A percentile compares a stretch with the other conserved stretches of the same genome.
Conservation (phyloP, 495 filamentous ascomycete species). For the Lasiosphaeria hispida region DNA sequence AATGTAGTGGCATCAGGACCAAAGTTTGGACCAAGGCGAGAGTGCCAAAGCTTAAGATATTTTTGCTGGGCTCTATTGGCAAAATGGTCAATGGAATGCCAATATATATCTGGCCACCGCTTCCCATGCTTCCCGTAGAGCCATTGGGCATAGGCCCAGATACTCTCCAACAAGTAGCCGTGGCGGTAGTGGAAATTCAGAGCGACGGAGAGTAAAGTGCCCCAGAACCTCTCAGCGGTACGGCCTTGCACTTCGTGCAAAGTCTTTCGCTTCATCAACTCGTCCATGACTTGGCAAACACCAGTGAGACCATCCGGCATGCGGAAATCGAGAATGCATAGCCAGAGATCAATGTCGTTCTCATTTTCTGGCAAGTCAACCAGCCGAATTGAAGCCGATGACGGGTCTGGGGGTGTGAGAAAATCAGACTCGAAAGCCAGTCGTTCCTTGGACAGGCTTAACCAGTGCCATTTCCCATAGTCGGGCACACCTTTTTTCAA, state of each 20-base stretch:
- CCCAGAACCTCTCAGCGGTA: constrained; percentile 55
- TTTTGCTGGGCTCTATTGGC: constrained; percentile 31
- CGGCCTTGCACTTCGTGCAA: constrained; percentile 26
- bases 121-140: constrained; percentile 48
- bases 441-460: constrained; percentile 16
- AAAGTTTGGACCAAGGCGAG: constrained; percentile 35
- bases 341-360: constrained; percentile 61
- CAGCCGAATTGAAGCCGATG: constrained; percentile 37
- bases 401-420: constrained; percentile 31
- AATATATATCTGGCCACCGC: constrained; percentile 46
- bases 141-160: constrained; percentile 55
- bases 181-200: constrained; percentile 30
- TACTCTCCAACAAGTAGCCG: constrained; percentile 42
- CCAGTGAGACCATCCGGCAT: constrained; percentile 60
- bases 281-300: constrained; percentile 38
- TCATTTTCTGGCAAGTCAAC: constrained; percentile 52
- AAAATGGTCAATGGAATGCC: constrained; percentile 32
- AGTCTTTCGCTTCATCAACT: constrained; percentile 29
- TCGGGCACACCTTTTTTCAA: not conserved
- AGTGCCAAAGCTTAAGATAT: constrained; percentile 36
- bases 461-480: constrained; percentile 26
- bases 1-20: constrained; percentile 31
- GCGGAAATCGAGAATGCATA: constrained; percentile 59
- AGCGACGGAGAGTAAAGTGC: constrained; percentile 50
- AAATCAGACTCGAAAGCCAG: constrained; percentile 50